Evolutionary conservation across 345 rosid species (phyloP), one percentile per base, ranked within the genome.

Genomic region (Geranium rotundifolium): DNA sequence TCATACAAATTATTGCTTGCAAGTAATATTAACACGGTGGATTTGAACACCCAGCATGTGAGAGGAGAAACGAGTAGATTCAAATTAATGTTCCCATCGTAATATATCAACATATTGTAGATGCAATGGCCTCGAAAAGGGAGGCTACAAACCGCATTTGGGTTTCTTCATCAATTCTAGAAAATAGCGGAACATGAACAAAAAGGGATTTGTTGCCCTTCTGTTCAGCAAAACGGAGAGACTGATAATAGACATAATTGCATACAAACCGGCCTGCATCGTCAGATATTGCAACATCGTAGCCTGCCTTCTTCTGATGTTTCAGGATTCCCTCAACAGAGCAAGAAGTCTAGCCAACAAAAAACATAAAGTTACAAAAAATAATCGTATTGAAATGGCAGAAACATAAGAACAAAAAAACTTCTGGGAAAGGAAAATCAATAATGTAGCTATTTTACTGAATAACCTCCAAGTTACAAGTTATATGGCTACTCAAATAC

Each of bases 231-330:
- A 79, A 81, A 55, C 82, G 71, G 4, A 89, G 96, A 12, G 90
- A 85, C 52, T 84, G 96, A 62, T 85, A 84, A 68, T 88, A 88
- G 0, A 84, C 86, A 14, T 82, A 88, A 74, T 89, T 86, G 87
- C 96, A 89, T 9, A 86, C 82, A 31, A 84, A 86, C 7, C 85
- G 79, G 19, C 92, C 96, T 0, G 92, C 96, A 67, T 88, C 88
- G 4, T 79, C 65, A 13, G 96, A 89, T 73, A 75, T 71, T 10
- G 69, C 62, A 4, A 72, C 82, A 17, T 81, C 82, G 61, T 70
- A 80, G 62, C 82, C 84, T 68, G 56, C 73, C 61, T 61, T 73
- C 83, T 80, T 81, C 72, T 83, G 60, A 62, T 63, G 17, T 65
- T 76, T 67, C 63, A 76, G 61, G 41, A 85, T 79, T 5, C 65